phyloP scores from a whole-genome alignment of 352 stramenopile genomes.

The Phytopythium oedochilum region DNA sequence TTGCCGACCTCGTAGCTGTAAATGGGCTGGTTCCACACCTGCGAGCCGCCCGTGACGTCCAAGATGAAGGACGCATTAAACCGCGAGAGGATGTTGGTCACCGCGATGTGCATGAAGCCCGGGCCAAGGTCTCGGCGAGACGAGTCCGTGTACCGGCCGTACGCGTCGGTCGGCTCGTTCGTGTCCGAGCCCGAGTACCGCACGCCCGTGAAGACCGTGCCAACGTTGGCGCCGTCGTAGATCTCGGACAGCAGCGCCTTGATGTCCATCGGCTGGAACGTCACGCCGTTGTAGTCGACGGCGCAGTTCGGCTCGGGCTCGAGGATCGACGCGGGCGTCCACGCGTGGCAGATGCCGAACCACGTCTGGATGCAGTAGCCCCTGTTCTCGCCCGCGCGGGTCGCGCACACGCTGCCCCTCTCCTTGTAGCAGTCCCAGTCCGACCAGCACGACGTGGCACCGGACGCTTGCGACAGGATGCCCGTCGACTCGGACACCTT shows the following conservation, averaged over 20 bases:
- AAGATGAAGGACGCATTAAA: constrained; percentile 33
- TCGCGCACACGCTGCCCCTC: constrained; percentile 26
- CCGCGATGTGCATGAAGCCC: constrained; percentile 42
- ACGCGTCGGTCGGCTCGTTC: constrained; percentile 24
- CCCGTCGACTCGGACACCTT: constrained; percentile 28
- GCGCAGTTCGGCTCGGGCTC: constrained; percentile 38
- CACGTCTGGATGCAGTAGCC: constrained; percentile 44
- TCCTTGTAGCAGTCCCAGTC: constrained; percentile 24
- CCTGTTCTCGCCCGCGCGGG: constrained; percentile 17
- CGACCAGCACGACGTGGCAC: constrained; percentile 20
- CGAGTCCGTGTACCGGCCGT: constrained; percentile 33
- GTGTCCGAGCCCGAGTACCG: constrained; percentile 23
- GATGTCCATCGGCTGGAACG: constrained; percentile 43
- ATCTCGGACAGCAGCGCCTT: constrained; percentile 38
- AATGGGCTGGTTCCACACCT: constrained; percentile 70
- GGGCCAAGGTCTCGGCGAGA: constrained; percentile 43
- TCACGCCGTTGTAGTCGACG: constrained; percentile 37
- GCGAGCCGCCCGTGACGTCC: constrained; percentile 22
- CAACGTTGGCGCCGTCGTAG: constrained; percentile 29
- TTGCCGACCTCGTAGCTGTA: constrained; percentile 33
- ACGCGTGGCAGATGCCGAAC: constrained; percentile 52
- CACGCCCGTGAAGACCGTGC: constrained; percentile 37
- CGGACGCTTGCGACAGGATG: constrained; percentile 22
- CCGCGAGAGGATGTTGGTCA: constrained; percentile 41
- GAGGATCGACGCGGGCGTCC: constrained; percentile 28